Conservation (phyloP, 192 early-diverging fungal species). For the Dissophora ornata region DNA sequence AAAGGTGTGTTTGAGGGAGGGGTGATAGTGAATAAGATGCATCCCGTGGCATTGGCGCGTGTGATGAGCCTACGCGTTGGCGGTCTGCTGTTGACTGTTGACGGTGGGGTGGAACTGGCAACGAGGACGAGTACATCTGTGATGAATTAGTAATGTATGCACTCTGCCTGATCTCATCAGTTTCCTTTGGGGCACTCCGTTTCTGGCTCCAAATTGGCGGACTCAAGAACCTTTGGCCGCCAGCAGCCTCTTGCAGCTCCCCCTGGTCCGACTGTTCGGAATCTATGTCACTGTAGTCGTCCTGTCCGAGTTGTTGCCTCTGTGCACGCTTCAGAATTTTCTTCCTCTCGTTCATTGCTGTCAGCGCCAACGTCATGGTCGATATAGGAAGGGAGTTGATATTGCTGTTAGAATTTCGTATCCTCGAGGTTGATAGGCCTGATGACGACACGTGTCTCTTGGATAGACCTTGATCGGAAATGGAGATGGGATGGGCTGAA, state of each 20-base stretch:
- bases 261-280: neutral
- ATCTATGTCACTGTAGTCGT: neutral
- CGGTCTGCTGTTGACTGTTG: slow-evolving; percentile 4
- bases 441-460: neutral
- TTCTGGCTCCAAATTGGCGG: slow-evolving; percentile 29
- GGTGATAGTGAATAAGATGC: neutral
- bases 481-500: neutral
- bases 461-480: neutral
- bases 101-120: neutral
- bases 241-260: neutral
- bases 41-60: neutral
- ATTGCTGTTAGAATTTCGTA: neutral
- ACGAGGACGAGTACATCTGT: neutral
- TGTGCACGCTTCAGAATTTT: slow-evolving; percentile 21
- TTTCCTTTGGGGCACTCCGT: slow-evolving; percentile 7
- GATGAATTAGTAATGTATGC: neutral
- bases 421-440: neutral
- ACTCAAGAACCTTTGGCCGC: neutral
- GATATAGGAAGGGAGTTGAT: slow-evolving; percentile 34
- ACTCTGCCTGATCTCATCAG: neutral
- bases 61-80: neutral
- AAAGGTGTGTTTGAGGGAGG: neutral
- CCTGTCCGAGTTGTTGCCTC: slow-evolving; percentile 10
- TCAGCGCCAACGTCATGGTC: slow-evolving; percentile 46
- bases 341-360: slow-evolving; percentile 50